Evolutionary conservation across 345 rosid genomes (phyloP).

Genomic region (Trapa incisa): DNA sequence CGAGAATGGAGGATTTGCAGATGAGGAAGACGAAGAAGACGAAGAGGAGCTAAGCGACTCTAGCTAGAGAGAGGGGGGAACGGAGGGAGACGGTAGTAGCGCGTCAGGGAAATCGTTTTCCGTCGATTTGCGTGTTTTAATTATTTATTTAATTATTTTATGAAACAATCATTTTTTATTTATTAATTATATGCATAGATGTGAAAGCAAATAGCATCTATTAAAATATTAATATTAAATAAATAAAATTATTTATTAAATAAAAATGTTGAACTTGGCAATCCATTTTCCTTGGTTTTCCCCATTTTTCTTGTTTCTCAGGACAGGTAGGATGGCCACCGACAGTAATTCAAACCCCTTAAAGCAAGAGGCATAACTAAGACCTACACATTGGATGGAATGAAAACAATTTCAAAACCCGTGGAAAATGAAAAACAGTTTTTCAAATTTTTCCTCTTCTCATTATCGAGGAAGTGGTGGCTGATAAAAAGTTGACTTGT

Average conservation of each 20-base stretch:
- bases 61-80: not conserved
- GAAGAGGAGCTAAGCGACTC: not conserved
- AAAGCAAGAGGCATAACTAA: not conserved
- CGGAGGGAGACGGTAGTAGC: not conserved
- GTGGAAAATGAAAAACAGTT: not conserved
- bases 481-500: not conserved
- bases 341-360: not conserved
- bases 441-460: not conserved
- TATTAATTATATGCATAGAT: too few relatives aligned
- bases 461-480: not conserved
- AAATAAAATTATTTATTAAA: too few relatives aligned
- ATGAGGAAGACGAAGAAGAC: not conserved
- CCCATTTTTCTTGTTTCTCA: too few relatives aligned
- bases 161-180: too few relatives aligned
- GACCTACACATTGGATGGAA: not conserved
- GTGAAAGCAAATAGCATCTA: too few relatives aligned
- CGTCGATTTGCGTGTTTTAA: not conserved
- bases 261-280: too few relatives aligned
- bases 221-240: too few relatives aligned
- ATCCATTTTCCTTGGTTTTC: too few relatives aligned
- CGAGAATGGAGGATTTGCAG: not conserved
- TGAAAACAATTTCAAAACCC: too few relatives aligned
- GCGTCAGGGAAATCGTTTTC: slow-evolving; percentile 9
- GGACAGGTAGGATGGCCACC: too few relatives aligned
- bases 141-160: not conserved